Evolutionary conservation across 1,284 basidiomycete species (phyloP), one percentile per base, ranked within the genome.

Genomic region (Cutaneotrichosporon daszewskae): DNA sequence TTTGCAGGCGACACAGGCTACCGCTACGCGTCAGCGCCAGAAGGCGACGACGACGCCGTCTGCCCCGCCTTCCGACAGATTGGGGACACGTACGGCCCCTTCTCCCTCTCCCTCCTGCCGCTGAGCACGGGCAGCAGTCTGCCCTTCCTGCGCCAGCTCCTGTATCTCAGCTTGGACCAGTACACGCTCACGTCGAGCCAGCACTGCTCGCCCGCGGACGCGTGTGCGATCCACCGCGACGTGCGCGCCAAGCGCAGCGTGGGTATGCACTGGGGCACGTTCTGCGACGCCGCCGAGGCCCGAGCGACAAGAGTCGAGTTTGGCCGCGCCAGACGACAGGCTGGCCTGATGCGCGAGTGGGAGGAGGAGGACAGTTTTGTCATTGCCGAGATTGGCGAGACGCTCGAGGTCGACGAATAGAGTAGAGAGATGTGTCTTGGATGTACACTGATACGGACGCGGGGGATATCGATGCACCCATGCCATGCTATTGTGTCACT

Each of bases 1-100:
- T 72, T 72, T 43, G 69, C 65, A 26, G 69, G 69, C 35, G 69
- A 72, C 53, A 72, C 69, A 14, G 69, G 69, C 2, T 72, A 66
- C 48, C 49, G 69, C 31, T 72, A 72, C 45, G 69, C 69, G 3
- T 64, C 64, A 16, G 67, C 67, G 1, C 54, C 53, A 0, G 64
- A 66, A 14, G 64, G 67, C 23, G 54, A 58, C 17, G 51, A 52
- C 25, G 58, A 59, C 12, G 43, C 50, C 13, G 55, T 70, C 16
- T 72, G 69, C 53, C 69, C 69, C 4, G 69, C 69, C 5, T 72
- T 72, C 45, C 32, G 57, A 27, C 64, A 69, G 45, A 71, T 71
- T 39, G 63, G 59, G 5, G 46, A 56, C 14, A 52, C 54, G 10
- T 72, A 72, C 45, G 57, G 57, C 2, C 68, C 69, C 1, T 60